Percentiles rank a stretch among this genome's conserved stretches.
These are phyloP conservation scores for Globisporangium iwayamae DNA, from an alignment of 352 stramenopile species.

Conservation along the genomic window DNA sequence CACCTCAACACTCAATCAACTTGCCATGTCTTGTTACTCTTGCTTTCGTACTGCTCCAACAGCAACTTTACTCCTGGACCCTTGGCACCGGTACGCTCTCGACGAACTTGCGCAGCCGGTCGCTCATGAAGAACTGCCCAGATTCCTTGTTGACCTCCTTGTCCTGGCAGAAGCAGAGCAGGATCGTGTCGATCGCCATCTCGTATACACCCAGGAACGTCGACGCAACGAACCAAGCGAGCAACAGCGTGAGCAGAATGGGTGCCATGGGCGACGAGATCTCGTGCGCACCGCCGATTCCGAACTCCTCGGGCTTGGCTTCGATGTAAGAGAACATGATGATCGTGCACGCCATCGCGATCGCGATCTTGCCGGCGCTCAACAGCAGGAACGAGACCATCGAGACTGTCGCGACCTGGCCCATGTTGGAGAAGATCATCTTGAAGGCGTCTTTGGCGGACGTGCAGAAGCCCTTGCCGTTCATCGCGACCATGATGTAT, in stretches of 20 bases:
- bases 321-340: slow-evolving; percentile 64
- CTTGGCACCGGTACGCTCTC: slow-evolving; percentile 46
- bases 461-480: slow-evolving; percentile 68
- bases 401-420: slow-evolving; percentile 79
- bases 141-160: slow-evolving; percentile 63
- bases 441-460: slow-evolving; percentile 92
- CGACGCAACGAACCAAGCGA: slow-evolving; percentile 91
- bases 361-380: slow-evolving; percentile 90
- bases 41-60: background rate
- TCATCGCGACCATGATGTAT: slow-evolving; percentile 89
- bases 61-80: background rate
- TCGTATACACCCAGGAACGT: slow-evolving; percentile 95
- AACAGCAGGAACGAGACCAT: slow-evolving; percentile 90
- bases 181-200: slow-evolving; percentile 93
- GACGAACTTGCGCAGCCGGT: slow-evolving; percentile 67
- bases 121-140: slow-evolving; percentile 77
- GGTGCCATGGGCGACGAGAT: slow-evolving; percentile 83
- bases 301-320: slow-evolving; percentile 45
- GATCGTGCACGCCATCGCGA: slow-evolving; percentile 53
- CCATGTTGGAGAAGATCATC: slow-evolving; percentile 91
- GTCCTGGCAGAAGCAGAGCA: slow-evolving; percentile 96
- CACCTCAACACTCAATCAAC: too few relatives aligned
- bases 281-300: slow-evolving; percentile 47
- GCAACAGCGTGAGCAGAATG: slow-evolving; percentile 86
- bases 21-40: background rate